phyloP scores from a whole-genome alignment of 352 stramenopile genomes.

The Vaucheria bursata region DNA sequence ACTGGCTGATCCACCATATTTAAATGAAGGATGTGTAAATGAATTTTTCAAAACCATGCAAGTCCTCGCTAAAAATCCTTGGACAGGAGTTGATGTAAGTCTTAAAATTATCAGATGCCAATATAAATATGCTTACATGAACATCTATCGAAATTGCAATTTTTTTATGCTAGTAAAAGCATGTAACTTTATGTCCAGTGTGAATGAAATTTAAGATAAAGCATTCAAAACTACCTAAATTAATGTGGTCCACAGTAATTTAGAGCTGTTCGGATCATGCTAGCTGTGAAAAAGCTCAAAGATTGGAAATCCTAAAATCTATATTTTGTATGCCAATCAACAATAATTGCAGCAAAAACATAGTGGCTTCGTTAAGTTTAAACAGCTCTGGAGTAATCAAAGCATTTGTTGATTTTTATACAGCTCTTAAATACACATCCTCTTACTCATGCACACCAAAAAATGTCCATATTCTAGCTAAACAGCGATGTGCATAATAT shows the following conservation, averaged over 20 bases:
- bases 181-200: neutral
- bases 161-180: neutral
- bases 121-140: neutral
- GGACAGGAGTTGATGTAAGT: neutral
- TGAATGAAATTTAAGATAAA: neutral
- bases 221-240: neutral
- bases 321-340: no score
- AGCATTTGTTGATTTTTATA: no score
- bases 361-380: no score
- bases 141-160: neutral
- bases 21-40: neutral
- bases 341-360: no score
- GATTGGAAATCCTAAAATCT: no score
- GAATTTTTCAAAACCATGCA: neutral
- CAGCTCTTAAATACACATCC: neutral
- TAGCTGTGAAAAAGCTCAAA: no score
- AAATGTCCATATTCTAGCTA: neutral
- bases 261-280: no score
- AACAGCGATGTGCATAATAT: no score
- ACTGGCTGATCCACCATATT: slow-evolving; percentile 40
- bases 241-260: neutral
- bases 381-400: no score
- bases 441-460: neutral
- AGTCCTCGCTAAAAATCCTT: neutral
- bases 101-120: neutral